Conservation (phyloP, 352 stramenopile species). For the Ophiocytium majus region DNA sequence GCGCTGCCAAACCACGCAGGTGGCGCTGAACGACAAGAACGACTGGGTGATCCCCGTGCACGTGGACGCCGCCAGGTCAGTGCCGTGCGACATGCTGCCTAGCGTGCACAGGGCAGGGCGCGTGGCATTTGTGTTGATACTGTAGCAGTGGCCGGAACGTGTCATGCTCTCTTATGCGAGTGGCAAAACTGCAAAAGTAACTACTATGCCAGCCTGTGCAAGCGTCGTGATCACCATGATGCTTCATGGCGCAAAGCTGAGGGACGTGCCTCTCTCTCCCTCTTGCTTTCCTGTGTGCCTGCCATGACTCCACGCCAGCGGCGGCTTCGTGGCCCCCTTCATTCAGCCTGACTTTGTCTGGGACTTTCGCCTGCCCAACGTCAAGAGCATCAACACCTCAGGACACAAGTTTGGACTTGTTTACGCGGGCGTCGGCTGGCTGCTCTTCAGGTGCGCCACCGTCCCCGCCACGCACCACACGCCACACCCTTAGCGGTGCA, state of each 20-base stretch:
- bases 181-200: not conserved
- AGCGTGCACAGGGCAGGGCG: not conserved
- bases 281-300: not conserved
- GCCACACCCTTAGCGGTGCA: no score
- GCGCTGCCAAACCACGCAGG: no score
- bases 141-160: not conserved
- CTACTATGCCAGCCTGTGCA: not conserved
- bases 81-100: not conserved
- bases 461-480: no score
- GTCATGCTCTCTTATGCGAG: not conserved
- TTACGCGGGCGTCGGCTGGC: constrained; percentile 82
- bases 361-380: constrained; percentile 81
- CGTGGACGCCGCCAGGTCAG: constrained; percentile 25
- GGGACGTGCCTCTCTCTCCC: no score
- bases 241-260: not conserved
- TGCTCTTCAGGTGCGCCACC: constrained; percentile 64
- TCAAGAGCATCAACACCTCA: constrained; percentile 84
- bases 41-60: constrained; percentile 66
- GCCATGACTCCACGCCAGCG: not conserved
- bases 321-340: constrained; percentile 66
- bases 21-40: constrained; percentile 58
- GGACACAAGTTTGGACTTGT: constrained; percentile 85
- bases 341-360: constrained; percentile 76
- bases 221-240: not conserved
- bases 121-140: not conserved